A percentile compares a stretch with the other conserved stretches of the same genome.
These are phyloP conservation scores for Pythium rhizo-oryzae DNA, from an alignment of 352 stramenopile species.

Conservation along the genomic window DNA sequence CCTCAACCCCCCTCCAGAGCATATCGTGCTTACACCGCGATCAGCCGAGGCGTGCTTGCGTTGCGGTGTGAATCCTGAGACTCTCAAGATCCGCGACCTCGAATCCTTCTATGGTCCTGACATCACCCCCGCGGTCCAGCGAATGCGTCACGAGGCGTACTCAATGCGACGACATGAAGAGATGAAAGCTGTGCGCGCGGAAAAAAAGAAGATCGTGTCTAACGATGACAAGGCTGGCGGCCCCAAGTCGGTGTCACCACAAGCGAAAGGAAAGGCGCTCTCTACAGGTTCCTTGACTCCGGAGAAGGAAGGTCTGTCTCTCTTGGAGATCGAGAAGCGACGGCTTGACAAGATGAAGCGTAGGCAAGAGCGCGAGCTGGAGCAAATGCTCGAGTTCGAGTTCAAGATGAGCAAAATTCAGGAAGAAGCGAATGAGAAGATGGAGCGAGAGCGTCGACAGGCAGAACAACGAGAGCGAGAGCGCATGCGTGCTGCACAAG, in stretches of 20 bases:
- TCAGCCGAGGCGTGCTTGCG: constrained; percentile 90
- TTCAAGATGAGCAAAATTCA: constrained; percentile 90
- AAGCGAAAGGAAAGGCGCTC: constrained; percentile 7
- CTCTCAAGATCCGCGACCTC: constrained; percentile 90
- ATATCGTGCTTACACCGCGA: constrained; percentile 86
- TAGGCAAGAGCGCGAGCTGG: constrained; percentile 79
- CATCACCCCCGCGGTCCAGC: constrained; percentile 83
- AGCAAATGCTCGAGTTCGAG: constrained; percentile 93
- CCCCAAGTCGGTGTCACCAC: constrained; percentile 12
- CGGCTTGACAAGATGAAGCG: constrained; percentile 77
- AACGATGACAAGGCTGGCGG: constrained; percentile 33
- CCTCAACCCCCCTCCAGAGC: constrained; percentile 67
- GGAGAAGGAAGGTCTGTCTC: constrained; percentile 32
- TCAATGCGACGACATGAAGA: constrained; percentile 90
- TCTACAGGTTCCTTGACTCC: constrained; percentile 17
- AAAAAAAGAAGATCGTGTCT: constrained; percentile 78
- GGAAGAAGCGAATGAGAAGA: constrained; percentile 67
- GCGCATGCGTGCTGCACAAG: constrained; percentile 56
- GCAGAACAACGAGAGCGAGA: constrained; percentile 75
- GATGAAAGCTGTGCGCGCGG: constrained; percentile 84
- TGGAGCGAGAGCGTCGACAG: constrained; percentile 65
- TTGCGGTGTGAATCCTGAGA: constrained; percentile 92
- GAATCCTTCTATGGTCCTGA: constrained; percentile 91
- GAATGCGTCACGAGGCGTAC: constrained; percentile 93
- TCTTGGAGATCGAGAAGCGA: constrained; percentile 71